These are phyloP conservation scores for Termitomyces sp. DNA, from an alignment of 768 basidiomycete species.

Conservation along the genomic window DNA sequence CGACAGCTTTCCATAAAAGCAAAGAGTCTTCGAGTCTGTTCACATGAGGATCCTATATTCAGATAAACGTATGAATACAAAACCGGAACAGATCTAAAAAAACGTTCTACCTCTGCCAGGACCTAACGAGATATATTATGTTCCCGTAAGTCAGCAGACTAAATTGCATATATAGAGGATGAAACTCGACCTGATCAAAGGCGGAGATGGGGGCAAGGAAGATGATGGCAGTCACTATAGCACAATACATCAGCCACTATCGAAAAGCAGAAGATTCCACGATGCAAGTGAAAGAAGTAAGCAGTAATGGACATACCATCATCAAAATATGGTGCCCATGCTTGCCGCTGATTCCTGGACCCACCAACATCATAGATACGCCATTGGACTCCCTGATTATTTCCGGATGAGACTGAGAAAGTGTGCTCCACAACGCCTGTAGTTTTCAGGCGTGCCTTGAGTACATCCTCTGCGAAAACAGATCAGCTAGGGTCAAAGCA, in stretches of 20 bases:
- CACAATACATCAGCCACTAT: slow-evolving; percentile 3
- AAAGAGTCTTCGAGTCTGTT: slow-evolving; percentile 82
- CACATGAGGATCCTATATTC: slow-evolving; percentile 54
- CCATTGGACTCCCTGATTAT: slow-evolving; percentile 61
- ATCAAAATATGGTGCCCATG: slow-evolving; percentile 88
- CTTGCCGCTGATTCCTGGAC: slow-evolving; percentile 72
- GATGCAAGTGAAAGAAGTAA: background rate
- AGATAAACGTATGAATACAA: slow-evolving; percentile 7
- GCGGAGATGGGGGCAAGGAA: slow-evolving; percentile 86
- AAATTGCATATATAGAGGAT: slow-evolving; percentile 4
- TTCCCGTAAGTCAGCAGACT: slow-evolving; percentile 7
- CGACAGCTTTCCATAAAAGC: slow-evolving; percentile 64
- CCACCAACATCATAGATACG: slow-evolving; percentile 86
- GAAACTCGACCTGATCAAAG: slow-evolving; percentile 58
- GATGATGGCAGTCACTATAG: slow-evolving; percentile 79
- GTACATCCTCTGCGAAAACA: slow-evolving; percentile 53
- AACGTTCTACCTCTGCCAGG: slow-evolving; percentile 55
- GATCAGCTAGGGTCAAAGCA: slow-evolving; percentile 11
- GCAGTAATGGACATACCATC: slow-evolving; percentile 48
- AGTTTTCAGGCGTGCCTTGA: slow-evolving; percentile 79
- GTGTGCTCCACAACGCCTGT: slow-evolving; percentile 77
- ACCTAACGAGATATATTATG: slow-evolving; percentile 29
- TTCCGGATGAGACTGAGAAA: slow-evolving; percentile 58
- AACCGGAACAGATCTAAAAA: slow-evolving; percentile 3
- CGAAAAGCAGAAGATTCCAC: background rate